Conservation (phyloP, 352 stramenopile genomes). For the Pythium diclinum region DNA sequence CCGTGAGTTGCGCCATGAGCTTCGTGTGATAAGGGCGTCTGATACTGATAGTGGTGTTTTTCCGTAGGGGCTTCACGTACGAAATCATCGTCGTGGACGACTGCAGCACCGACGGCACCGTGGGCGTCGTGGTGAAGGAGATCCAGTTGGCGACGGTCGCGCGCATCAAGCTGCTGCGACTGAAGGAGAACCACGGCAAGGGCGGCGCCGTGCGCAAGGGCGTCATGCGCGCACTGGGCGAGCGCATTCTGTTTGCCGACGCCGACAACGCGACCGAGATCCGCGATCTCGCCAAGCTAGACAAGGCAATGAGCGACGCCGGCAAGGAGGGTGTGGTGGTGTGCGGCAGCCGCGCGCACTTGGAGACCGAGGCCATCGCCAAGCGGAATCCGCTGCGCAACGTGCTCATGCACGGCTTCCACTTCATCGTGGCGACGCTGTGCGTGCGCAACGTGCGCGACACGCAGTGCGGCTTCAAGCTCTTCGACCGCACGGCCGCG, state of each 20-base stretch:
- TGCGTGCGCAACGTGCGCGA: constrained; percentile 86
- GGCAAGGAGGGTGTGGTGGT: constrained; percentile 61
- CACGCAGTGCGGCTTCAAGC: constrained; percentile 95
- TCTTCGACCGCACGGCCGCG: constrained; percentile 87
- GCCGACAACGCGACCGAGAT: constrained; percentile 93
- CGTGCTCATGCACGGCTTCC: constrained; percentile 92
- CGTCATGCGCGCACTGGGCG: constrained; percentile 77
- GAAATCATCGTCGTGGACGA: constrained; percentile 94
- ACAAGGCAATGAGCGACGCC: constrained; percentile 47
- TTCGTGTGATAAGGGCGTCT: background rate
- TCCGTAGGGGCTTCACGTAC: constrained; percentile 48
- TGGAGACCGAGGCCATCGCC: constrained; percentile 83
- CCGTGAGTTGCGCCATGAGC: constrained; percentile 26
- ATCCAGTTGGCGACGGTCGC: constrained; percentile 44
- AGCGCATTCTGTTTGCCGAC: constrained; percentile 89
- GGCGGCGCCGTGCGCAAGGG: constrained; percentile 88
- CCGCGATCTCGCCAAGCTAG: constrained; percentile 81
- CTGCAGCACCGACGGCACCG: constrained; percentile 84
- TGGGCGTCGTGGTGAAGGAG: constrained; percentile 59
- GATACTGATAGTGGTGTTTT: background rate
- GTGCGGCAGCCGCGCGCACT: constrained; percentile 88
- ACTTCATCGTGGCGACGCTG: constrained; percentile 87
- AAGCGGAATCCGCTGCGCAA: constrained; percentile 86
- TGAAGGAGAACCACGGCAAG: constrained; percentile 91
- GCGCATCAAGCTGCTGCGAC: constrained; percentile 69